Conservation (phyloP, 1,284 basidiomycete genomes). For the Polyporus tsugae region DNA sequence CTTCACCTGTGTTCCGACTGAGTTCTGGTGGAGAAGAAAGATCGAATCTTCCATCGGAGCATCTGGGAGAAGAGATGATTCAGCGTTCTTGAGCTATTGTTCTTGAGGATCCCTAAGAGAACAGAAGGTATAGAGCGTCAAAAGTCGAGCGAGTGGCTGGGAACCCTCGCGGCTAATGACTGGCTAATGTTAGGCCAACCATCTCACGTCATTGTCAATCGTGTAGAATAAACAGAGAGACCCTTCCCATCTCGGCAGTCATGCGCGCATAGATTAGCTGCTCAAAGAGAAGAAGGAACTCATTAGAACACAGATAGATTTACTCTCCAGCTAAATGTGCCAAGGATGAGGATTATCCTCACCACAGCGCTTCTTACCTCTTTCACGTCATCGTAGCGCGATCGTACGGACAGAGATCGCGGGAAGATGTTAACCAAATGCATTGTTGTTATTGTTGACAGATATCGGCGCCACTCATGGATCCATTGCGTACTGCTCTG, state of each 20-base stretch:
- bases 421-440: neutral
- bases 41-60: constrained; percentile 61
- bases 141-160: neutral
- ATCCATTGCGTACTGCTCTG: neutral
- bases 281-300: neutral
- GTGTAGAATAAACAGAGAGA: neutral
- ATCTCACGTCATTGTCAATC: constrained; percentile 2
- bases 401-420: neutral
- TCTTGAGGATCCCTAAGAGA: neutral
- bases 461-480: neutral
- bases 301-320: neutral
- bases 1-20: neutral
- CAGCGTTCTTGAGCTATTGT: constrained; percentile 7
- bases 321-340: neutral
- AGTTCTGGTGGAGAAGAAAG: neutral
- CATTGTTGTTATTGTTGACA: neutral
- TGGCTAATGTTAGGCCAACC: constrained; percentile 1
- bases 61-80: constrained; percentile 39
- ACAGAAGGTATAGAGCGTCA: constrained; percentile 2
- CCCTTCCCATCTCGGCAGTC: neutral
- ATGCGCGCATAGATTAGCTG: neutral
- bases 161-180: neutral
- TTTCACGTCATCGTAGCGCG: neutral
- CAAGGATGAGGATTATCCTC: neutral
- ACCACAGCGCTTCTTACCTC: neutral